Percentiles rank a stretch among this genome's conserved stretches.
These are phyloP conservation scores for Spinacia oleracea DNA, from an alignment of 179 eudicot genomes.

Conservation along the genomic window DNA sequence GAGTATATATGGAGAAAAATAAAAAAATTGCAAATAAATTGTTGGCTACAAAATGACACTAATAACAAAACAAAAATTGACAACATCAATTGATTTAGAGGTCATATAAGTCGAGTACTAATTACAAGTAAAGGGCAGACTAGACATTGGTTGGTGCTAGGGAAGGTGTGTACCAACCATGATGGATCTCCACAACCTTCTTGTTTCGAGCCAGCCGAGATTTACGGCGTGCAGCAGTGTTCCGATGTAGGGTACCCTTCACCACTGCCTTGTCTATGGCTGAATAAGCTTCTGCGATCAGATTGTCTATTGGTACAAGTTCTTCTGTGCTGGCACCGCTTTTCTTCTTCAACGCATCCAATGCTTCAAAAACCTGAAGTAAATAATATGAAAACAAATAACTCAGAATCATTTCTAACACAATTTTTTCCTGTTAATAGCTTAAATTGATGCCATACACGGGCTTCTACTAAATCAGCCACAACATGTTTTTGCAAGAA, in stretches of 20 bases:
- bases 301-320: slow-evolving; percentile 59
- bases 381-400: neutral
- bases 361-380: slow-evolving; percentile 66
- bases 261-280: slow-evolving; percentile 84
- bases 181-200: slow-evolving; percentile 80
- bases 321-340: slow-evolving; percentile 57
- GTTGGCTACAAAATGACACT: slow-evolving; percentile 15
- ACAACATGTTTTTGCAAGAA: neutral
- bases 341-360: slow-evolving; percentile 65
- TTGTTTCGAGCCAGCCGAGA: slow-evolving; percentile 86
- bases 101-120: slow-evolving; percentile 8
- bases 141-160: slow-evolving; percentile 31
- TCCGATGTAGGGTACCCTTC: slow-evolving; percentile 73
- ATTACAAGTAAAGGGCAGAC: slow-evolving; percentile 3
- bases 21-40: neutral
- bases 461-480: neutral
- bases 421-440: neutral
- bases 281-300: slow-evolving; percentile 84
- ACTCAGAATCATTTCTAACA: neutral
- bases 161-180: slow-evolving; percentile 87
- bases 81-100: slow-evolving; percentile 8
- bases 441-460: neutral
- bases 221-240: slow-evolving; percentile 84
- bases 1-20: too few species aligned
- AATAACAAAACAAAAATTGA: neutral